phyloP scores from a whole-genome alignment of 768 basidiomycete species.

The Hirschioporus abietinus region DNA sequence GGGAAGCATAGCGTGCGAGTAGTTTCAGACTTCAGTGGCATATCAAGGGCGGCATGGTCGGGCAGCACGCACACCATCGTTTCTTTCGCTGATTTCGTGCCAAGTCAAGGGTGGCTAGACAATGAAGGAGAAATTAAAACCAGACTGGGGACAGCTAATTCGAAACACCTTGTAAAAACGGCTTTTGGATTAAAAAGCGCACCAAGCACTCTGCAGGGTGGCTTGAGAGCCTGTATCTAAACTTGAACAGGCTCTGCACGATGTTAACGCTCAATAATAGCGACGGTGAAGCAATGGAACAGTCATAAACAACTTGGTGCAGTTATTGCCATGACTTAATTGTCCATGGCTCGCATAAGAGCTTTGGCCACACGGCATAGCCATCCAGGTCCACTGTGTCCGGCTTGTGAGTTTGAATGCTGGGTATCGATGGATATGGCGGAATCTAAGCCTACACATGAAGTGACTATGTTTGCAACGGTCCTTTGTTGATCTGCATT shows the following conservation, averaged over 20 bases:
- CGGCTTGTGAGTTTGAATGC: too few relatives aligned
- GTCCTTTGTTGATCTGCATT: too few relatives aligned
- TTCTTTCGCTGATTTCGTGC: not conserved
- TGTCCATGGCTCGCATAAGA: not conserved
- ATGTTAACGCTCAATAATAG: too few relatives aligned
- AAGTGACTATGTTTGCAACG: too few relatives aligned
- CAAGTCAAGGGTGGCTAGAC: not conserved
- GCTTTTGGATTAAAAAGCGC: not conserved
- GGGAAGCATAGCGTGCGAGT: not conserved
- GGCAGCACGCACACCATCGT: not conserved
- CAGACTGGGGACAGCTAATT: not conserved
- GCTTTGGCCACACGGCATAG: not conserved
- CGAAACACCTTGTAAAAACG: not conserved
- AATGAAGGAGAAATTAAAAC: not conserved
- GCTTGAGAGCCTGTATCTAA: not conserved
- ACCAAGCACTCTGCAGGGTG: too few relatives aligned
- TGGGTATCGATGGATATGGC: too few relatives aligned
- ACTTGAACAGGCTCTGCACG: not conserved
- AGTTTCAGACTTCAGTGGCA: not conserved
- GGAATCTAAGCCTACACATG: too few relatives aligned
- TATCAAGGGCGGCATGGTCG: not conserved
- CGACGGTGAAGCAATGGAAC: not conserved
- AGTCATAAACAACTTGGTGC: not conserved
- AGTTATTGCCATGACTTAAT: not conserved
- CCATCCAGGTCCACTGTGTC: not conserved